These are phyloP conservation scores for Nakazawaea pomicola DNA, from an alignment of 805 yeast species.

Conservation along the genomic window DNA sequence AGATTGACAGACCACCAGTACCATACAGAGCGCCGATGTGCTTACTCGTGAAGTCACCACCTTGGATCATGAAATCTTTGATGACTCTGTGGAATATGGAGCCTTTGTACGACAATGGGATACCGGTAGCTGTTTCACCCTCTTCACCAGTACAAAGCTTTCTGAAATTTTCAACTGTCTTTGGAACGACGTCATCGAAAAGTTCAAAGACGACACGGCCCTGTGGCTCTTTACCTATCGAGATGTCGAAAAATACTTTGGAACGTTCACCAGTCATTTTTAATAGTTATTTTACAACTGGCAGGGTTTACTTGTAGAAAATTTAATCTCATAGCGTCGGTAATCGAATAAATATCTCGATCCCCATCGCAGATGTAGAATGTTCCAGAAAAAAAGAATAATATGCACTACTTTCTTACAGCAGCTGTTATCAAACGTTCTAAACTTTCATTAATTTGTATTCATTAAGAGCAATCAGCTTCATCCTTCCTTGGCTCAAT, in stretches of 20 bases:
- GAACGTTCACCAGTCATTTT: slow-evolving; percentile 24
- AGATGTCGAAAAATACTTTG: slow-evolving; percentile 72
- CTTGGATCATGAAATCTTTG: slow-evolving; percentile 86
- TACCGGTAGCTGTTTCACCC: slow-evolving; percentile 57
- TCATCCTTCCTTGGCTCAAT: not conserved
- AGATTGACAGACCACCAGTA: slow-evolving; percentile 79
- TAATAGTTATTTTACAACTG: not conserved
- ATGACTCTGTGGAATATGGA: slow-evolving; percentile 93
- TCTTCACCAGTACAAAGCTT: slow-evolving; percentile 88
- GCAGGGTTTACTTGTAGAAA: too few species aligned
- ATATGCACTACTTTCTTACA: too few species aligned
- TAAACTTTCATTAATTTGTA: not conserved
- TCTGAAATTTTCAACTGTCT: slow-evolving; percentile 85
- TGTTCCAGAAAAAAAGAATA: not conserved
- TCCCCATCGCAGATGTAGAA: not conserved
- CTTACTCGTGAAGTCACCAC: slow-evolving; percentile 78
- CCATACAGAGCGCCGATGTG: slow-evolving; percentile 41
- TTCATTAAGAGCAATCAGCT: not conserved
- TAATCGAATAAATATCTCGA: not conserved
- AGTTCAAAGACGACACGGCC: slow-evolving; percentile 83
- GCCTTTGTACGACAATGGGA: slow-evolving; percentile 70
- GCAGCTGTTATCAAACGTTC: too few species aligned
- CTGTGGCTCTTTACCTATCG: slow-evolving; percentile 60
- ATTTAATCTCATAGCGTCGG: too few species aligned
- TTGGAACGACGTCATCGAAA: slow-evolving; percentile 70